Percentiles rank a stretch among this genome's conserved stretches.
These are phyloP conservation scores for Cucurbita pepo DNA, from an alignment of 306 rosid genomes.

Conservation along the genomic window DNA sequence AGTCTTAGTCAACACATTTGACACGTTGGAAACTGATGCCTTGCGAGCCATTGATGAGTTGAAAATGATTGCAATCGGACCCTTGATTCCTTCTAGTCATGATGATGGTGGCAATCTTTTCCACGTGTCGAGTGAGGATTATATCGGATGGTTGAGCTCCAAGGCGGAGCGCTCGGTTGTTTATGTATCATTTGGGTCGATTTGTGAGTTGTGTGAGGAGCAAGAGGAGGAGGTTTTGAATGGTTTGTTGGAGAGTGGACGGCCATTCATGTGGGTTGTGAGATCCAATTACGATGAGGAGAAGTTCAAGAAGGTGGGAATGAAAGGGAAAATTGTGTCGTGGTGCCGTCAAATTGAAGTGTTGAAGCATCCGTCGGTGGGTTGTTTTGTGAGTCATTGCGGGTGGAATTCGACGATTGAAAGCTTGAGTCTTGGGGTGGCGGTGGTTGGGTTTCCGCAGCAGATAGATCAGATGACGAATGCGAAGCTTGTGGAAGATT, in stretches of 20 bases:
- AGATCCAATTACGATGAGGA: neutral
- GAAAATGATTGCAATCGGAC: conserved; percentile 16
- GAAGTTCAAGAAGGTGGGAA: neutral
- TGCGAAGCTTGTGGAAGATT: conserved; percentile 20
- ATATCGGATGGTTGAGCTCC: conserved; percentile 13
- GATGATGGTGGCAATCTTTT: neutral
- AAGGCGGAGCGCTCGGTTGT: conserved; percentile 5
- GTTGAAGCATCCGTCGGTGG: conserved; percentile 8
- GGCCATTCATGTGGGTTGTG: conserved; percentile 19
- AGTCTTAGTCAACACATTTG: conserved; percentile 17
- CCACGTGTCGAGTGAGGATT: neutral
- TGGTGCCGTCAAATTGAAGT: conserved; percentile 24
- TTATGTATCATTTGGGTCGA: conserved; percentile 22
- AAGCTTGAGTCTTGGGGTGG: conserved; percentile 16
- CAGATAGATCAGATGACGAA: conserved; percentile 17
- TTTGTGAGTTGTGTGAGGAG: neutral
- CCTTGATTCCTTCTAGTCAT: neutral
- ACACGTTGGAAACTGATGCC: conserved; percentile 17
- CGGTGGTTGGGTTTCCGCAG: conserved; percentile 14
- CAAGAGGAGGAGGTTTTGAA: conserved; percentile 18
- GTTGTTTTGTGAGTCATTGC: conserved; percentile 22
- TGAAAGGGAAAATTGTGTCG: conserved; percentile 14
- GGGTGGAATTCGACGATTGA: conserved; percentile 26
- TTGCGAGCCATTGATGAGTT: neutral
- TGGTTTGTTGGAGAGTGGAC: conserved; percentile 4